Conservation (phyloP, 1,284 basidiomycete genomes). For the Naganishia sp. region DNA sequence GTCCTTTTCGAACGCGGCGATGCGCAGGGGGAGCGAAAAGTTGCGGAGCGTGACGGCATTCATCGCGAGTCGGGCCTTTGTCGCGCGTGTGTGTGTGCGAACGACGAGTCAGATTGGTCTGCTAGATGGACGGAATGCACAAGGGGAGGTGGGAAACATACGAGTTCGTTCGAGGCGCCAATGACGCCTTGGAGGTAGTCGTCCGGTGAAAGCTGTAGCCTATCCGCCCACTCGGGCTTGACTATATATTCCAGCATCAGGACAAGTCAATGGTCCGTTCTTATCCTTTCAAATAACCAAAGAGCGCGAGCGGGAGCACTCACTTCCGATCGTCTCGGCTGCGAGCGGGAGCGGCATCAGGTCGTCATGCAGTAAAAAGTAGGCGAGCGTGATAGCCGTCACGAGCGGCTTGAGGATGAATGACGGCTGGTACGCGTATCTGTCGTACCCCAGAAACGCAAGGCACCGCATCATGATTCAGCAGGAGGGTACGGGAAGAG, state of each 20-base stretch:
- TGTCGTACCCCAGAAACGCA: conserved; percentile 18
- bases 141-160: conserved; percentile 31
- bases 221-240: conserved; percentile 43
- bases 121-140: background rate
- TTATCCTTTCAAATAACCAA: background rate
- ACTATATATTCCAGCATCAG: conserved; percentile 36
- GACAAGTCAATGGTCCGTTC: background rate
- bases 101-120: background rate
- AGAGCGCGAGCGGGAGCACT: conserved; percentile 30
- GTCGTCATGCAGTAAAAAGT: conserved; percentile 51
- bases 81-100: background rate
- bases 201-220: conserved; percentile 49
- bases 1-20: conserved; percentile 54
- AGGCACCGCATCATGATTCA: background rate
- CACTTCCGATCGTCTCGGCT: conserved; percentile 48
- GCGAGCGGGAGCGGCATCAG: conserved; percentile 47
- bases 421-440: conserved; percentile 48
- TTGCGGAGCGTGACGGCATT: conserved; percentile 54
- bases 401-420: conserved; percentile 47
- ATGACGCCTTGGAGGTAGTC: conserved; percentile 56
- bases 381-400: conserved; percentile 46
- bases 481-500: background rate
- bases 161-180: conserved; percentile 54
- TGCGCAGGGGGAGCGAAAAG: conserved; percentile 51
- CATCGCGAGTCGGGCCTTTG: conserved; percentile 53